A percentile compares a stretch with the other conserved stretches of the same genome.
Evolutionary conservation across 805 yeast genomes (phyloP).

Genomic region (Teunomyces funiuensis): DNA sequence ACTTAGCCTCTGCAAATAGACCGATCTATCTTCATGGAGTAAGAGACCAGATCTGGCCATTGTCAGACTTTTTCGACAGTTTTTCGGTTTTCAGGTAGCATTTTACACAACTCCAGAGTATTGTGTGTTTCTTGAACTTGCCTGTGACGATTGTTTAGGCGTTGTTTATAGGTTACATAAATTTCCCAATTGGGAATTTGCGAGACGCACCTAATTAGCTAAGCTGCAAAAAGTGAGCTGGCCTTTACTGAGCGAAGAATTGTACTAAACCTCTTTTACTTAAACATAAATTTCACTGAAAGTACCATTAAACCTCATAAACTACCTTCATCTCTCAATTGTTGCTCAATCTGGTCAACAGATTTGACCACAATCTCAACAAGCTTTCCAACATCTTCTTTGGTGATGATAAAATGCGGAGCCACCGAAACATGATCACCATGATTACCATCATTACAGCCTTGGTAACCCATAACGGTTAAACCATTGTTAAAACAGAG

Average conservation of each 20-base stretch:
- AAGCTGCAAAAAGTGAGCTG: background rate
- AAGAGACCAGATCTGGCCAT: no score
- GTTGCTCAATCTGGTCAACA: slow-evolving; percentile 33
- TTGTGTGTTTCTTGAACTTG: background rate
- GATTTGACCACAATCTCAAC: slow-evolving; percentile 39
- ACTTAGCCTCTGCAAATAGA: no score
- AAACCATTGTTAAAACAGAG: slow-evolving; percentile 46
- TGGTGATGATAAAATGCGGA: slow-evolving; percentile 45
- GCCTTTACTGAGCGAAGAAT: slow-evolving; percentile 2
- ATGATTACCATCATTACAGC: slow-evolving; percentile 36
- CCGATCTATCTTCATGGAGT: no score
- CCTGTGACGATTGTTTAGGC: background rate
- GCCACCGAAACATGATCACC: slow-evolving; percentile 52
- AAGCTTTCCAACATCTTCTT: slow-evolving; percentile 43
- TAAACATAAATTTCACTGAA: background rate
- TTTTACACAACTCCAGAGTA: no score
- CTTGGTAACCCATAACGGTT: slow-evolving; percentile 47
- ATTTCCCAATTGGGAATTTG: slow-evolving; percentile 1
- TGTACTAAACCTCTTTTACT: no score
- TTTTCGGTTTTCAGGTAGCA: no score
- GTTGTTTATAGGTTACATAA: background rate
- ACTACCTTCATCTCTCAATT: background rate
- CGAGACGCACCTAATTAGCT: slow-evolving; percentile 2
- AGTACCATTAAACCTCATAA: background rate
- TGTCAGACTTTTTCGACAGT: no score